phyloP scores from a whole-genome alignment of 2,329 filamentous ascomycete genomes.

The Phialophora chinensis region DNA sequence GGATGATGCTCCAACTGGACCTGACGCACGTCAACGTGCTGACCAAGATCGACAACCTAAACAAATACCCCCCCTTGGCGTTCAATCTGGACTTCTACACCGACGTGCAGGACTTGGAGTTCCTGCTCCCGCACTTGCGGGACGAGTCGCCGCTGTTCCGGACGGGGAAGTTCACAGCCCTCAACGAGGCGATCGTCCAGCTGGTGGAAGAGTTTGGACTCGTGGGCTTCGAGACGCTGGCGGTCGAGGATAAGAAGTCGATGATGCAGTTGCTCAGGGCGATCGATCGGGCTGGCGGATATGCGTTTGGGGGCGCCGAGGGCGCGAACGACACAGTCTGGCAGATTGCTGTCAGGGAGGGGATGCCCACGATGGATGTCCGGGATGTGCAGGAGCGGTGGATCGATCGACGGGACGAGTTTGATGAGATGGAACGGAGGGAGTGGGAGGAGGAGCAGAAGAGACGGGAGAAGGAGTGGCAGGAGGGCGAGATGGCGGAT shows the following conservation, averaged over 20 bases:
- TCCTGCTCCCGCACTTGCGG: constrained; percentile 80
- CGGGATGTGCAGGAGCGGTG: constrained; percentile 94
- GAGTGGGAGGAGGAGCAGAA: constrained; percentile 77
- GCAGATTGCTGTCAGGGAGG: constrained; percentile 87
- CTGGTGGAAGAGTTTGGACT: constrained; percentile 89
- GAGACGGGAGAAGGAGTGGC: constrained; percentile 49
- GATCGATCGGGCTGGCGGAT: constrained; percentile 90
- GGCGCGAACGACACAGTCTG: constrained; percentile 96
- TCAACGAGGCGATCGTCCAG: constrained; percentile 86
- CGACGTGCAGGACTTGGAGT: constrained; percentile 89
- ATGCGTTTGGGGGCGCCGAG: constrained; percentile 88
- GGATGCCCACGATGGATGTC: constrained; percentile 74
- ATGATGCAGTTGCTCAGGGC: constrained; percentile 91
- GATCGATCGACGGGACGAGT: constrained; percentile 87
- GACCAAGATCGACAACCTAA: constrained; percentile 95
- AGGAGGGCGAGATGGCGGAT: constrained; percentile 28
- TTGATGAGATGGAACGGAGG: constrained; percentile 78
- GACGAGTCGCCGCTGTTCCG: constrained; percentile 74
- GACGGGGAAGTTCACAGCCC: constrained; percentile 71
- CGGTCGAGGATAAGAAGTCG: constrained; percentile 94
- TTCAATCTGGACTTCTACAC: constrained; percentile 98
- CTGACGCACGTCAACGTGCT: constrained; percentile 94
- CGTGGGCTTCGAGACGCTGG: constrained; percentile 89
- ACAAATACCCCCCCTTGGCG: constrained; percentile 80
- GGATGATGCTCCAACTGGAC: constrained; percentile 98